Evolutionary conservation across 257 asterid genomes (phyloP).

Genomic region (Leonotis leonurus): DNA sequence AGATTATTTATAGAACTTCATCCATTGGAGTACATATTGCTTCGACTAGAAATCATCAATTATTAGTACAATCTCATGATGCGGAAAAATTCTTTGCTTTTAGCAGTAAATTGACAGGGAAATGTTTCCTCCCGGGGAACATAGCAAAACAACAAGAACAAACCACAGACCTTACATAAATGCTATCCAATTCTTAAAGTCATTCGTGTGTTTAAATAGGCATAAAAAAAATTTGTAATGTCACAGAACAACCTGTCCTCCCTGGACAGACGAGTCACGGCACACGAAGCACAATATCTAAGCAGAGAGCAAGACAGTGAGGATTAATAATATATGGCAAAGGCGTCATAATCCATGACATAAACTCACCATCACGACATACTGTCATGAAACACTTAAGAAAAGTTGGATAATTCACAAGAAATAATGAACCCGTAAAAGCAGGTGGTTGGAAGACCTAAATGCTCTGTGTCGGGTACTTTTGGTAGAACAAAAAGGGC

Average conservation of each 20-base stretch:
- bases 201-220: not conserved
- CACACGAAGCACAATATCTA: not conserved
- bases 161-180: not conserved
- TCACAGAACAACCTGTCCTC: not conserved
- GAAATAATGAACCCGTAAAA: not conserved
- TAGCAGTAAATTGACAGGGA: not conserved
- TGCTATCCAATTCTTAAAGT: not conserved
- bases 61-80: slow-evolving; percentile 1
- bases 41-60: not conserved
- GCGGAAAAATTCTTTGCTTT: not conserved
- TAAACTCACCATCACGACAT: not conserved
- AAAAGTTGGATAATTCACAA: not conserved
- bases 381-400: not conserved
- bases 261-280: not conserved
- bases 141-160: not conserved
- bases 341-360: slow-evolving; percentile 5
- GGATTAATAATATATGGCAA: not conserved
- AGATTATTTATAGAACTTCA: not conserved
- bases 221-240: not conserved
- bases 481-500: slow-evolving; percentile 1
- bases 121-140: not conserved
- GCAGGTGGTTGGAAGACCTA: not conserved
- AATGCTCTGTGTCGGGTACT: not conserved
- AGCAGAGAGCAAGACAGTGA: not conserved
- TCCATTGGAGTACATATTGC: not conserved